Evolutionary conservation across 345 rosid species (phyloP), one percentile per base, ranked within the genome.

Genomic region (Bretschneidera sinensis): DNA sequence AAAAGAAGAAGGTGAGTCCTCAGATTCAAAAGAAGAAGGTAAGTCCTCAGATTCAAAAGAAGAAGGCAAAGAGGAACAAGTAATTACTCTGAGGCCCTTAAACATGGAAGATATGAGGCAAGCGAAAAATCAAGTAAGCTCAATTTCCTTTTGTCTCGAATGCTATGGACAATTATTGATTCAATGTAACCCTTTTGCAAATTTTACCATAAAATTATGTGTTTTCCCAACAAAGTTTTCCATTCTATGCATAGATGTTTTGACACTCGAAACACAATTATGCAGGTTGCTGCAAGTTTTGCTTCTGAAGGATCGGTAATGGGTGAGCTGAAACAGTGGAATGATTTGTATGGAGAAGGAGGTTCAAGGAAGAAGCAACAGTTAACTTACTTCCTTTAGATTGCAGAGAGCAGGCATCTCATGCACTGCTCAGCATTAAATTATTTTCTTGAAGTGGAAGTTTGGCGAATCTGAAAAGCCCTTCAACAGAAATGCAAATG

Each of bases 291-390:
- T 6, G 85, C 98, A 2, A 87, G 96, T 82, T 89, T 89, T 73
- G 83, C 98, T 43, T 18, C 96, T 17, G 88, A 87, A 71, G 98
- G 94, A 59, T 67, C 89, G 3, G 61, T 81, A 53, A 89, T 84
- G 98, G 68, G 35, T 7, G 97, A 89, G 79, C 81, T 92, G 61
- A 89, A 84, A 66, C 91, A 87, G 61, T 92, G 98, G 98, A 92
- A 92, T 17, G 97, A 89, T 5, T 63, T 85, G 60, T 85, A 81
- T 48, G 97, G 97, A 59, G 97, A 87, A 83, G 97, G 97, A 35
- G 98, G 98, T 34, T 85, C 97, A 14, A 89, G 95, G 74, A 92
- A 87, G 79, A 87, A 87, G 62, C 81, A 87, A 59, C 95, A 87
- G 60, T 72, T 89, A 22, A 72, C 91, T 62, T 92, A 89, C 75